These are phyloP conservation scores for Halophytophthora polymorphica DNA, from an alignment of 352 stramenopile species.

Conservation along the genomic window DNA sequence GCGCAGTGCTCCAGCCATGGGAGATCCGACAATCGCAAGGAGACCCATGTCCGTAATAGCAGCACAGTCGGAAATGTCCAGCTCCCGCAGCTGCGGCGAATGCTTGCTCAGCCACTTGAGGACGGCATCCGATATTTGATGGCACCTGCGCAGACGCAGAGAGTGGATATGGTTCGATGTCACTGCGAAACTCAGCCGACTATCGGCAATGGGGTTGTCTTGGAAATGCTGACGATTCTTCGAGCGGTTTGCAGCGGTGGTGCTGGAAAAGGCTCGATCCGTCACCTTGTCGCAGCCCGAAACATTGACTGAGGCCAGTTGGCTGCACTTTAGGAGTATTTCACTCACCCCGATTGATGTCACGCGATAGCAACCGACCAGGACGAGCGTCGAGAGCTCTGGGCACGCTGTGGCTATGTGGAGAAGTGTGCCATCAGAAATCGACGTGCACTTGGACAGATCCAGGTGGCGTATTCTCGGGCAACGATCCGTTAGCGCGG, in stretches of 20 bases:
- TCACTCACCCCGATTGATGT: slow-evolving; percentile 21
- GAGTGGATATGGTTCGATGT: slow-evolving; percentile 23
- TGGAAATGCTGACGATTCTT: background rate
- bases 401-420: slow-evolving; percentile 13
- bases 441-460: slow-evolving; percentile 39
- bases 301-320: slow-evolving; percentile 26
- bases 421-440: slow-evolving; percentile 39
- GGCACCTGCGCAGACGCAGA: slow-evolving; percentile 44
- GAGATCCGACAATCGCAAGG: slow-evolving; percentile 53
- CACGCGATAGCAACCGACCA: slow-evolving; percentile 28
- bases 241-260: slow-evolving; percentile 1
- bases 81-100: slow-evolving; percentile 63
- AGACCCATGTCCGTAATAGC: slow-evolving; percentile 79
- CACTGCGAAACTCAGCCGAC: background rate
- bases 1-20: slow-evolving; percentile 34
- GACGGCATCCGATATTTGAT: slow-evolving; percentile 34
- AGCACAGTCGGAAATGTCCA: slow-evolving; percentile 77
- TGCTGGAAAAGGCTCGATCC: slow-evolving; percentile 29
- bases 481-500: slow-evolving; percentile 33
- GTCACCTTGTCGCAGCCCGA: slow-evolving; percentile 34
- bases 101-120: slow-evolving; percentile 37
- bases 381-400: slow-evolving; percentile 18
- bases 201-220: slow-evolving; percentile 2
- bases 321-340: slow-evolving; percentile 19
- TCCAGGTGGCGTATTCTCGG: slow-evolving; percentile 41